These are phyloP conservation scores for Grammothele lineata DNA, from an alignment of 768 basidiomycete genomes.

Conservation along the genomic window DNA sequence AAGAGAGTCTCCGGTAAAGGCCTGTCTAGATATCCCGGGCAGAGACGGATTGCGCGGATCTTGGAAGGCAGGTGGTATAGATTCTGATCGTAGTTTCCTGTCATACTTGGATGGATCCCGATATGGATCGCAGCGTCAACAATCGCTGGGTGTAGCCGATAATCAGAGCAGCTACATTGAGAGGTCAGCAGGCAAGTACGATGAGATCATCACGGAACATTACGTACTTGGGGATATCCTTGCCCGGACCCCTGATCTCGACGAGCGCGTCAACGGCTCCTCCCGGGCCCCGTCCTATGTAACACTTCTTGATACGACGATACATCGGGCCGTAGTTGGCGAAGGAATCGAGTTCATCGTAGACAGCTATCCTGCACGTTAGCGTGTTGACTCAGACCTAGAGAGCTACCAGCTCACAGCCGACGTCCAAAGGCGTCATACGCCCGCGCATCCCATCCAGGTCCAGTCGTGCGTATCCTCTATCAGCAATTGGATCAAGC, in stretches of 20 bases:
- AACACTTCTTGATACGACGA: no score
- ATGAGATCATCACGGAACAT: background rate
- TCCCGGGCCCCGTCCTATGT: no score
- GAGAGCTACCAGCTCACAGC: no score
- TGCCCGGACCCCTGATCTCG: slow-evolving; percentile 14
- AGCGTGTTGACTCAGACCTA: no score
- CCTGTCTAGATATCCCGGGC: slow-evolving; percentile 16
- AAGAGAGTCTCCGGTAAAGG: slow-evolving; percentile 20
- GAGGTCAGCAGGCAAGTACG: no score
- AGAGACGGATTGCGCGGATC: slow-evolving; percentile 12
- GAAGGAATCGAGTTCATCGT: no score
- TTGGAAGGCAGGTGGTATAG: slow-evolving; percentile 31
- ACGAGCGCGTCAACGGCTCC: slow-evolving; percentile 6
- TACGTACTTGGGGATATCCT: slow-evolving; percentile 10
- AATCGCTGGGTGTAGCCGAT: slow-evolving; percentile 34
- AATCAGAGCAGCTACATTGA: slow-evolving; percentile 16
- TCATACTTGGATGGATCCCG: slow-evolving; percentile 28
- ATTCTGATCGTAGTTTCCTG: slow-evolving; percentile 25
- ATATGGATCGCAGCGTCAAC: slow-evolving; percentile 35
- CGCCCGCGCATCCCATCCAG: no score
- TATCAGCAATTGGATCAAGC: no score
- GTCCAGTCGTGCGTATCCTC: no score
- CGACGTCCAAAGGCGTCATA: no score
- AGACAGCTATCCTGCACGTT: no score
- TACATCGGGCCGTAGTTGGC: no score